These are phyloP conservation scores for Leccinum uliginosum DNA, from an alignment of 768 basidiomycete genomes.

Conservation along the genomic window DNA sequence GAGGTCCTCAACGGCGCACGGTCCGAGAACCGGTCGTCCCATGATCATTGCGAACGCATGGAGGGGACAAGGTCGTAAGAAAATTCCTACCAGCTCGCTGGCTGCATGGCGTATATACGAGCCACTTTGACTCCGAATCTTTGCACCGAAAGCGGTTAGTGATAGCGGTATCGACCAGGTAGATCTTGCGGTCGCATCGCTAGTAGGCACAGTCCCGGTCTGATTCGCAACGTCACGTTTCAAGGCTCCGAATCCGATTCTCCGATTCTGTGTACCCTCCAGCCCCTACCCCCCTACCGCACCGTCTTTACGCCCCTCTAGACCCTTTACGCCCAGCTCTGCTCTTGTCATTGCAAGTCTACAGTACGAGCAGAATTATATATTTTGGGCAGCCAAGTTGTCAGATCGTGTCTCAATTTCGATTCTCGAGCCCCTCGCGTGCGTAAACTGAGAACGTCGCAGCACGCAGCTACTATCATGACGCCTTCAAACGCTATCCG, in stretches of 20 bases:
- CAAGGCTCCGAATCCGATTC: background rate
- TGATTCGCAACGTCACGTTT: conserved; percentile 1
- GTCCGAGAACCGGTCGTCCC: background rate
- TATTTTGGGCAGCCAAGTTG: background rate
- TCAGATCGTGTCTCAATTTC: background rate
- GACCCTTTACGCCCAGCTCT: background rate
- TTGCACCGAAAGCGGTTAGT: background rate
- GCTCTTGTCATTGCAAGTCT: background rate
- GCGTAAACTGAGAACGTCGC: background rate
- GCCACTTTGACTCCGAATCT: background rate
- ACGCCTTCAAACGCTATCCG: conserved; percentile 1
- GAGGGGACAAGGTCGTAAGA: background rate
- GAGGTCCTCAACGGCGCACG: background rate
- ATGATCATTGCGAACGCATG: background rate
- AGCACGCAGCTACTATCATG: background rate
- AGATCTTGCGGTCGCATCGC: background rate
- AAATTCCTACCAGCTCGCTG: background rate
- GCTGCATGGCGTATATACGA: background rate
- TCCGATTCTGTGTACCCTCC: too few species aligned
- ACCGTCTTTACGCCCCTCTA: background rate
- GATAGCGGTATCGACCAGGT: background rate
- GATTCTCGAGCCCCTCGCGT: background rate
- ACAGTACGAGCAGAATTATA: background rate
- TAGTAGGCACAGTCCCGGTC: background rate
- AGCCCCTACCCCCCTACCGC: background rate